phyloP scores from a whole-genome alignment of 352 stramenopile genomes.

The Plasmopara halstedii region DNA sequence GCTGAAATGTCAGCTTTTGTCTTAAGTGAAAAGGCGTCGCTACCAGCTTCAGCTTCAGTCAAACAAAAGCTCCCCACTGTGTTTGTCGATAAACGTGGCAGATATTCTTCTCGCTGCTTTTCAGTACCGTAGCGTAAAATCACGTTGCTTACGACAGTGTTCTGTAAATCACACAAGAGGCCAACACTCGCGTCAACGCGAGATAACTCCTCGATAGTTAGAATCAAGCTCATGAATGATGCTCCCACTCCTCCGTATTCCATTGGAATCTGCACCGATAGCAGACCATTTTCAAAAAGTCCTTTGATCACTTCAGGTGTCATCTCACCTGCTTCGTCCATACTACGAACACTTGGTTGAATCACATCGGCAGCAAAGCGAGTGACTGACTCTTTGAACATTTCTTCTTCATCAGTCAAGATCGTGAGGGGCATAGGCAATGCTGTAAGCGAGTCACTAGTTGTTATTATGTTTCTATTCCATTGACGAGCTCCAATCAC shows the following conservation, averaged over 20 bases:
- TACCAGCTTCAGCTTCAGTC: conserved; percentile 89
- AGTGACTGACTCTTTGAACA: conserved; percentile 78
- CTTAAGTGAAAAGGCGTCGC: conserved; percentile 93
- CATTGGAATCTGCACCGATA: conserved; percentile 93
- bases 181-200: conserved; percentile 91
- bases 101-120: conserved; percentile 75
- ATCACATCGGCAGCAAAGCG: conserved; percentile 83
- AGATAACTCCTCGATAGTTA: conserved; percentile 95
- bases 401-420: conserved; percentile 67
- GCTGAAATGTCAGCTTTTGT: conserved; percentile 78
- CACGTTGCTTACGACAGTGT: conserved; percentile 92
- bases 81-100: conserved; percentile 57
- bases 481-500: conserved; percentile 6
- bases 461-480: conserved; percentile 3
- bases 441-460: neutral
- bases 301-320: conserved; percentile 78
- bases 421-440: conserved; percentile 41
- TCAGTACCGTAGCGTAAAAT: conserved; percentile 71
- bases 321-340: conserved; percentile 90
- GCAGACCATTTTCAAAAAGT: conserved; percentile 90
- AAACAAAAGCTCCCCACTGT: conserved; percentile 92
- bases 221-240: conserved; percentile 90
- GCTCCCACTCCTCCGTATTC: conserved; percentile 89
- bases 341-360: conserved; percentile 79
- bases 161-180: conserved; percentile 94